Evolutionary conservation across 108 stramenopile genomes (phyloP).

Genomic region (Skeletonema costatum): DNA sequence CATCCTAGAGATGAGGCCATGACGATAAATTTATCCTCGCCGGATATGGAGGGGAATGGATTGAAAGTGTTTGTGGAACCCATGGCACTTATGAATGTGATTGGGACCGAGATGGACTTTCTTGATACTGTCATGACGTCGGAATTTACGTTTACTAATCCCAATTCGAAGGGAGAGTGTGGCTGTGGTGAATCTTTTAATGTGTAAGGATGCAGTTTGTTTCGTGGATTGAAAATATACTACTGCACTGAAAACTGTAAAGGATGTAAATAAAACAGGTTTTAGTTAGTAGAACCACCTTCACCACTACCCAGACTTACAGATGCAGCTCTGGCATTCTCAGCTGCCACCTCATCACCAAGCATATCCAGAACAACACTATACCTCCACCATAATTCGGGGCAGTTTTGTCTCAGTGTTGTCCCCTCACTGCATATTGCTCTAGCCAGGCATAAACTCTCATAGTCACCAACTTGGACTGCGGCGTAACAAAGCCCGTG

Average conservation of each 20-base stretch:
- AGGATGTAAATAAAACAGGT: not conserved
- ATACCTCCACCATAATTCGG: conserved; percentile 87
- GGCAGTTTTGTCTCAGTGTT: conserved; percentile 79
- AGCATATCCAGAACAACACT: conserved; percentile 71
- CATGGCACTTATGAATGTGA: conserved; percentile 96
- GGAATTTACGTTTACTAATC: conserved; percentile 99
- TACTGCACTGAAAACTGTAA: too few relatives aligned
- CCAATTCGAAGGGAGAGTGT: conserved; percentile 98
- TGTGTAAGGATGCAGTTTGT: conserved; percentile 48
- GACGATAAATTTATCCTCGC: conserved; percentile 50
- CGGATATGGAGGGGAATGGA: conserved; percentile 63
- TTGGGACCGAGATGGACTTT: conserved; percentile 98
- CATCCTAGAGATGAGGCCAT: conserved; percentile 62
- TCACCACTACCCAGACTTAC: conserved; percentile 70
- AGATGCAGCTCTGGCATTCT: conserved; percentile 74
- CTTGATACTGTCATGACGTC: conserved; percentile 94
- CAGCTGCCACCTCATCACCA: conserved; percentile 83
- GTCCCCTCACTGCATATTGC: conserved; percentile 83
- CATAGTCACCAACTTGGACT: conserved; percentile 69
- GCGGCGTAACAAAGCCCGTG: conserved; percentile 77
- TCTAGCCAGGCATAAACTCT: conserved; percentile 68
- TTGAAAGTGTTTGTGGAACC: conserved; percentile 96
- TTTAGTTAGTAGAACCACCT: conserved; percentile 37
- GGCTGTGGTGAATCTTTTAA: conserved; percentile 99
- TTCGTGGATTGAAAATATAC: not conserved